Evolutionary conservation across 2,329 filamentous ascomycete species (phyloP).

Genomic region (Acrodontium crateriforme): DNA sequence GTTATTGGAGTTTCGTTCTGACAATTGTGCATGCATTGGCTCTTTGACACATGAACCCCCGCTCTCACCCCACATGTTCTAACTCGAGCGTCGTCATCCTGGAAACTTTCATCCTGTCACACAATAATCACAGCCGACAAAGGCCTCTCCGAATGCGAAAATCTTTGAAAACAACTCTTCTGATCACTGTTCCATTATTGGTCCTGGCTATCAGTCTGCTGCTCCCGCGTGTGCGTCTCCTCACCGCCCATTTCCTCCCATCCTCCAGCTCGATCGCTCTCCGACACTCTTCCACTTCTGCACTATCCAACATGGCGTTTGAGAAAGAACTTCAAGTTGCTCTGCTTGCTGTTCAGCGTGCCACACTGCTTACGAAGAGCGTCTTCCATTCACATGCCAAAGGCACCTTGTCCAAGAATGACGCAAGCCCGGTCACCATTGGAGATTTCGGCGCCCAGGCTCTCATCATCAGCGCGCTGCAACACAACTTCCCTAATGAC

Average conservation of each 20-base stretch:
- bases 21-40: too few relatives aligned
- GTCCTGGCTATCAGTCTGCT: conserved; percentile 31
- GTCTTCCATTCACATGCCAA: conserved; percentile 84
- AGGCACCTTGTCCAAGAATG: conserved; percentile 85
- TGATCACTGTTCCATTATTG: conserved; percentile 10
- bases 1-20: too few relatives aligned
- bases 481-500: conserved; percentile 78
- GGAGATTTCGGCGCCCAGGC: conserved; percentile 97
- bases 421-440: conserved; percentile 93
- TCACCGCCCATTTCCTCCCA: conserved; percentile 19
- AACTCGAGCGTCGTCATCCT: too few relatives aligned
- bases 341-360: conserved; percentile 78
- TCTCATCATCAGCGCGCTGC: conserved; percentile 81
- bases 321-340: conserved; percentile 68
- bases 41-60: too few relatives aligned
- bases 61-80: too few relatives aligned
- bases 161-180: conserved; percentile 5
- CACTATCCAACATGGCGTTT: conserved; percentile 40
- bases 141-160: conserved; percentile 11
- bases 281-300: conserved; percentile 7
- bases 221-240: conserved; percentile 27
- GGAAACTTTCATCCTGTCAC: too few relatives aligned
- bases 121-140: too few relatives aligned
- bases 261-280: conserved; percentile 3
- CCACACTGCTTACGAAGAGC: conserved; percentile 58